Base-by-base conservation (phyloP, 331 rosid genomes). In the Telfairia occidentalis region DNA sequence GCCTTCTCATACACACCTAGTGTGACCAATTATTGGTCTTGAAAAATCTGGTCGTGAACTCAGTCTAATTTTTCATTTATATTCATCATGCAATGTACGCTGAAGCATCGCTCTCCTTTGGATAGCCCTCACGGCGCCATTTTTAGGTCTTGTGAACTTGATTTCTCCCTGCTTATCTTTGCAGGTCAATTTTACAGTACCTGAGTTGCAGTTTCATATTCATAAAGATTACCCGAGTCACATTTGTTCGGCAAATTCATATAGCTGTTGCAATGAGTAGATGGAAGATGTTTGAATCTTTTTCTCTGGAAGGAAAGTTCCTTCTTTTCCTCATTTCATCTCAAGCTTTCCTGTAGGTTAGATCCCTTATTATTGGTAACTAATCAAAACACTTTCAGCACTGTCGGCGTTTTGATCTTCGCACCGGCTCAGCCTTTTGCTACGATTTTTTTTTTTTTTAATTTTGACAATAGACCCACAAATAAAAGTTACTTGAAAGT, bases 131-230 rank as follows among this genome's bases (percentile, higher is more conserved):
- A 7, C 58, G 7, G 19, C 28, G 11, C 28, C 61, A 55, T 23
- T 55, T 55, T 55, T 21, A 24, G 23, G 65, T 58, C 2, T 26
- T 28, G 7, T 65, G 72, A 65, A 19, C 18, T 23, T 66, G 34
- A 42, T 66, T 66, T 42, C 2, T 53, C 37, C 23, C 21, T 42
- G 37, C n/a, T 21, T 11, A 67, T 38, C 7, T 40, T 26, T 16
- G 35, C 28, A 45, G 75, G 58, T 70, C 75, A 46, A 70, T 28
- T 70, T 65, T 70, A 28, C 12, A 29, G 75, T 26, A 15, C 57
- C 57, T 7, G 26, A 24, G 73, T 67, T 70, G 57, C 74, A 1
- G 74, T 13, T 69, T 69, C 74, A 15, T 24, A 70, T 26, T 7
- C 13, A 19, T 26, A 24, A 34, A 38, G 54, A 28, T 43, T 43